Base-by-base conservation (phyloP, 805 yeast species). In the Ogataea polymorpha region DNA sequence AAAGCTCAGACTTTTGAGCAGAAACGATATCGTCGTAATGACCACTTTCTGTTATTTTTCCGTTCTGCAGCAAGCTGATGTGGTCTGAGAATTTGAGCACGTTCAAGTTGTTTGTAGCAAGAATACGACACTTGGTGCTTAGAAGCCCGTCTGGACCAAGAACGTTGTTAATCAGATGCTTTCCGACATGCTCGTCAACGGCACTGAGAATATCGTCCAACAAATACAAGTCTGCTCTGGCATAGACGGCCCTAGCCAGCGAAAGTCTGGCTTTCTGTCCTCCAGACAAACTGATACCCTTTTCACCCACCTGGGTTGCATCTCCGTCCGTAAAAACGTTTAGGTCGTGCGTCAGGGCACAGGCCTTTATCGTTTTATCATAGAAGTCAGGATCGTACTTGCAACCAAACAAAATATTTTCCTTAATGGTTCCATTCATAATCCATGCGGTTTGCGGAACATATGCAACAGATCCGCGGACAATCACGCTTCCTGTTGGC, bases 391-490 rank as follows among this genome's bases (percentile, higher is more conserved):
- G 77, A 58, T 90, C 96, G 56, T 70, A 84, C 53, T 72, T 80
- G 59, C 83, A 86, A 27, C 97, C 97, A 63, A 90, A 90, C 45
- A 86, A 61, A 56, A 90, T 84, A 58, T 90, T 90, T 24, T 90
- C 96, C 55, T 79, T 82, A 17, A 90, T 90, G 8, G 90, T 71
- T 26, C 95, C 96, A 57, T 90, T 90, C 85, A 86, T 87, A 48
- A 90, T 87, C 97, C 97, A 90, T 2, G 97, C 90, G 26, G 83
- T 80, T 65, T 90, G 98, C 2, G 96, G 81, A 30, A 85, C 96
- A 61, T 90, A 91, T 0, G 97, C 97, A 25, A 86, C 71, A 35
- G 76, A 71, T 30, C 97, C 98, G 57, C 75, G 82, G 9, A 82
- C 75, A 13, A 70, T 68, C 5, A 86, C 90, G 15, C 74, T 66